These are phyloP conservation scores for Evernia prunastri DNA, from an alignment of 495 filamentous ascomycete species.

Conservation along the genomic window DNA sequence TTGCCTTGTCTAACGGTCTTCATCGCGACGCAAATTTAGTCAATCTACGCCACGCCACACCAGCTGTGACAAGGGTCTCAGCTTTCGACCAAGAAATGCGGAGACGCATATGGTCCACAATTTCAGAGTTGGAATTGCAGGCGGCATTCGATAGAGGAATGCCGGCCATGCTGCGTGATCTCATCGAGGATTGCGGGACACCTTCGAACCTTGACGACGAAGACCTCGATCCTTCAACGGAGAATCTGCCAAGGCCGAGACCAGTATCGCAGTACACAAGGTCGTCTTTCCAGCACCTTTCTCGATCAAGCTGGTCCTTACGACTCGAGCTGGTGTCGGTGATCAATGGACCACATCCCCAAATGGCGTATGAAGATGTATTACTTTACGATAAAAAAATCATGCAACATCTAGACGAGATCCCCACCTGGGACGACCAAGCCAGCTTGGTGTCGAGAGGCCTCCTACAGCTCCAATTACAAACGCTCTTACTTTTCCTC, in stretches of 20 bases:
- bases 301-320: slow-evolving; percentile 25
- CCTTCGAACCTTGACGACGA: slow-evolving; percentile 47
- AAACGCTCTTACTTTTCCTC: slow-evolving; percentile 31
- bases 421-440: slow-evolving; percentile 25
- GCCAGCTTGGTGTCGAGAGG: slow-evolving; percentile 17
- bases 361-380: slow-evolving; percentile 28
- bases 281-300: slow-evolving; percentile 35
- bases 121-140: slow-evolving; percentile 49
- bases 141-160: slow-evolving; percentile 48
- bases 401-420: slow-evolving; percentile 24
- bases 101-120: slow-evolving; percentile 51
- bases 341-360: slow-evolving; percentile 29
- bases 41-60: slow-evolving; percentile 22
- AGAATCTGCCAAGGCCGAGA: slow-evolving; percentile 31
- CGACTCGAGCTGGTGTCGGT: slow-evolving; percentile 29
- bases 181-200: slow-evolving; percentile 44
- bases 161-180: slow-evolving; percentile 42
- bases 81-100: slow-evolving; percentile 46
- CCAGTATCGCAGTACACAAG: slow-evolving; percentile 36
- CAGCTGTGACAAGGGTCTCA: slow-evolving; percentile 39
- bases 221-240: slow-evolving; percentile 36
- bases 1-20: slow-evolving; percentile 47
- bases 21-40: slow-evolving; percentile 43
- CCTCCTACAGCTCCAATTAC: slow-evolving; percentile 30
- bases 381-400: slow-evolving; percentile 30